phyloP scores from a whole-genome alignment of 1,284 basidiomycete species.

The Trichosporon coremiiforme region DNA sequence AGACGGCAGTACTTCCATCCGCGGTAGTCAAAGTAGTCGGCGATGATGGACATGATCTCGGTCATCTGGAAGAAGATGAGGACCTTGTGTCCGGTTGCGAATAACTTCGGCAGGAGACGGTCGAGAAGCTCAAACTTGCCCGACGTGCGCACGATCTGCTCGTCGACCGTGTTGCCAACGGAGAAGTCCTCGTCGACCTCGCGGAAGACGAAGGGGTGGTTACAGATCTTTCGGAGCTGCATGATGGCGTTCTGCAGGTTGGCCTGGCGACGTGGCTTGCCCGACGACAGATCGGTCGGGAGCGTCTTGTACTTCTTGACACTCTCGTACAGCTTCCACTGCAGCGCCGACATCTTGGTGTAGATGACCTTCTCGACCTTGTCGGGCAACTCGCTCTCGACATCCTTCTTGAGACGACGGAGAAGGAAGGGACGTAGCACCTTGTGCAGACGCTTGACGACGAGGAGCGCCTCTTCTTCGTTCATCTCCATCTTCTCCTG shows the following conservation, averaged over 20 bases:
- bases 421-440: slow-evolving; percentile 93
- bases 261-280: slow-evolving; percentile 48
- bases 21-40: slow-evolving; percentile 92
- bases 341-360: slow-evolving; percentile 93
- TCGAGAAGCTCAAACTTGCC: slow-evolving; percentile 97
- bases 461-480: slow-evolving; percentile 98
- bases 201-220: slow-evolving; percentile 95
- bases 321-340: slow-evolving; percentile 91
- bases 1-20: slow-evolving; percentile 89
- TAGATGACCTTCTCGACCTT: slow-evolving; percentile 99
- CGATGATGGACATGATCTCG: slow-evolving; percentile 99
- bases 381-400: slow-evolving; percentile 95
- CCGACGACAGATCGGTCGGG: slow-evolving; percentile 52
- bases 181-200: slow-evolving; percentile 71
- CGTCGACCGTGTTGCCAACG: slow-evolving; percentile 70
- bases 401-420: slow-evolving; percentile 97
- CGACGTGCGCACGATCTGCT: slow-evolving; percentile 81
- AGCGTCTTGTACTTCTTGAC: slow-evolving; percentile 71
- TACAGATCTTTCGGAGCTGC: slow-evolving; percentile 99
- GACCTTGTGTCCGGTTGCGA: slow-evolving; percentile 80
- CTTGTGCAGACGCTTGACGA: slow-evolving; percentile 97
- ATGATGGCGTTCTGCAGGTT: slow-evolving; percentile 93
- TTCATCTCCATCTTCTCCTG: slow-evolving; percentile 96
- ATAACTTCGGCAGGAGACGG: slow-evolving; percentile 92
- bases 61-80: slow-evolving; percentile 99